Evolutionary conservation across 2,329 filamentous ascomycete species (phyloP).

Genomic region (Cryphonectria naterciae): DNA sequence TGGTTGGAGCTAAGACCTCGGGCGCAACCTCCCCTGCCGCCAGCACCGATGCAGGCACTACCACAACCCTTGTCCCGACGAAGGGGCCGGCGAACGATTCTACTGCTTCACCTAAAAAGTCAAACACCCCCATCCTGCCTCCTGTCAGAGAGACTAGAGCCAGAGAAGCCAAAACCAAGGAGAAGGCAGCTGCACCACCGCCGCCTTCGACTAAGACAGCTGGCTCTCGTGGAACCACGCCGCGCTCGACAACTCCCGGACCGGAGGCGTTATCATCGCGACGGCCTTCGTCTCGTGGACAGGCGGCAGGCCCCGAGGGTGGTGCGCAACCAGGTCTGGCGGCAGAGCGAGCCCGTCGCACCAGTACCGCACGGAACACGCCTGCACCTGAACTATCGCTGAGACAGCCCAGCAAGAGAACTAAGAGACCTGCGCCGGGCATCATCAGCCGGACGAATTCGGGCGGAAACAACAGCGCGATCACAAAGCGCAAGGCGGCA

Average conservation of each 20-base stretch:
- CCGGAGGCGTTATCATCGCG: conserved; percentile 40
- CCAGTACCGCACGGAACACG: conserved; percentile 62
- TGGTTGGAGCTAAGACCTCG: conserved; percentile 30
- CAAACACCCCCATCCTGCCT: conserved; percentile 41
- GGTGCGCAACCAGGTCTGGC: conserved; percentile 51
- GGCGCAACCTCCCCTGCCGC: conserved; percentile 35
- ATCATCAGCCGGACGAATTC: conserved; percentile 67
- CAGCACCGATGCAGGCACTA: conserved; percentile 30
- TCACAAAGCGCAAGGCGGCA: conserved; percentile 72
- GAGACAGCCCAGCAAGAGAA: conserved; percentile 57
- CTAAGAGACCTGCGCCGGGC: conserved; percentile 73
- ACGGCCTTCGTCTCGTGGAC: conserved; percentile 57
- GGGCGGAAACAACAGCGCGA: conserved; percentile 63
- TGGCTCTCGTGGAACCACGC: conserved; percentile 34
- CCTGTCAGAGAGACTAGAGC: conserved; percentile 41
- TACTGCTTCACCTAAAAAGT: conserved; percentile 39
- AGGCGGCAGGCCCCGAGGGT: conserved; percentile 49
- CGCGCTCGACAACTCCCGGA: conserved; percentile 40
- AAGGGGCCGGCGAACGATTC: conserved; percentile 39
- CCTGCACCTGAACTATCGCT: conserved; percentile 53
- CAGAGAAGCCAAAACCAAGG: conserved; percentile 34
- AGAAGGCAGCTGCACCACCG: conserved; percentile 23
- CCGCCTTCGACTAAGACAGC: conserved; percentile 24
- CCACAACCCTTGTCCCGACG: conserved; percentile 34
- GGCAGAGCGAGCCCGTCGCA: conserved; percentile 57